phyloP scores from a whole-genome alignment of 331 rosid genomes.

The Stylosanthes scabra region DNA sequence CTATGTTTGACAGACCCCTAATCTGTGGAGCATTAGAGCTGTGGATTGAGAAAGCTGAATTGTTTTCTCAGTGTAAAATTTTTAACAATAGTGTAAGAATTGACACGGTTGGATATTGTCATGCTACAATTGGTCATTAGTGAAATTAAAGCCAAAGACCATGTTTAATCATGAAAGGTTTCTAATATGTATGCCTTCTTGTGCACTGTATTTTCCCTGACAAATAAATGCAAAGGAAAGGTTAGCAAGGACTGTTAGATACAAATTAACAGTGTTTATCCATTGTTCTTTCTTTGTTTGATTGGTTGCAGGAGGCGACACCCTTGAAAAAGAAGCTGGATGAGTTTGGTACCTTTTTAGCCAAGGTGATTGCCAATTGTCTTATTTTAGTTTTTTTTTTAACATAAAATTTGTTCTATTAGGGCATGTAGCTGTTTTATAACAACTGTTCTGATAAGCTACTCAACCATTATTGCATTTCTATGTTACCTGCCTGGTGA shows the following conservation, averaged over 20 bases:
- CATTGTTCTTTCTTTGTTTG: constrained; percentile 37
- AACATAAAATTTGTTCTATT: constrained; percentile 20
- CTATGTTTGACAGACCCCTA: too few species aligned
- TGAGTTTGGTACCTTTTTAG: constrained; percentile 95
- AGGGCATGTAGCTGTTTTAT: constrained; percentile 29
- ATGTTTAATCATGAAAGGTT: constrained; percentile 30
- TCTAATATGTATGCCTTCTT: constrained; percentile 27
- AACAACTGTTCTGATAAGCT: constrained; percentile 27
- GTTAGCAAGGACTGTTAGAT: constrained; percentile 27
- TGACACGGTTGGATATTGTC: constrained; percentile 21
- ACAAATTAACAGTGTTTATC: constrained; percentile 1
- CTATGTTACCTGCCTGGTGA: constrained; percentile 18
- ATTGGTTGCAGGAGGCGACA: constrained; percentile 83
- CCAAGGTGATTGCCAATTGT: constrained; percentile 73
- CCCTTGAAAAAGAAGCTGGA: constrained; percentile 98
- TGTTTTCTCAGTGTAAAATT: background rate
- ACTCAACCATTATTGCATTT: constrained; percentile 25
- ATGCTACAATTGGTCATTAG: constrained; percentile 14
- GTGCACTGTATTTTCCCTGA: constrained; percentile 15
- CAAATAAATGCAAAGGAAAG: constrained; percentile 29
- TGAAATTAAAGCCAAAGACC: constrained; percentile 21
- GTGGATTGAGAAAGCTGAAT: constrained; percentile 23
- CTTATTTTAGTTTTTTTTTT: constrained; percentile 21
- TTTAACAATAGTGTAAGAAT: constrained; percentile 19
- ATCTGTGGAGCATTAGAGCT: too few species aligned